Evolutionary conservation across 176 grass and related monocot genomes (phyloP).

Genomic region (Avena atlantica): DNA sequence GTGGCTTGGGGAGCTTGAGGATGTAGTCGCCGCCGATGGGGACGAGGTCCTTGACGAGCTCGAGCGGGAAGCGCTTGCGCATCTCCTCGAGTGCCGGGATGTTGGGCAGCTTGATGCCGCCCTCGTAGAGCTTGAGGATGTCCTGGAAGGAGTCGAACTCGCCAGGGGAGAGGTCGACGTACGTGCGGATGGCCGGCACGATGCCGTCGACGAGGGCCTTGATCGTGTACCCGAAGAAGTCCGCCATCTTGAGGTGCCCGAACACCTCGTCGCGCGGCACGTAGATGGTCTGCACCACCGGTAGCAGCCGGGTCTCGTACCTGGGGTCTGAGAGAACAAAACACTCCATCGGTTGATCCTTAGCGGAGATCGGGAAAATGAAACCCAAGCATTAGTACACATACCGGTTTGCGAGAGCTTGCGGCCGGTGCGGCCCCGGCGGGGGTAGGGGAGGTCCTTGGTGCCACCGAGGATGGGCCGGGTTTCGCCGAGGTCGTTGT

Average conservation of each 20-base stretch:
- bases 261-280: conserved; percentile 28
- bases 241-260: background rate
- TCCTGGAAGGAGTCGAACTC: no score
- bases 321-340: background rate
- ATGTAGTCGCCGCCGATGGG: no score
- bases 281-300: background rate
- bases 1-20: no score
- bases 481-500: conserved; percentile 36
- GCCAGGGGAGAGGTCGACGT: no score
- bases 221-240: background rate
- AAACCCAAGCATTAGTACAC: background rate
- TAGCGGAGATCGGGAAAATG: background rate
- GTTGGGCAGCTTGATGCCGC: no score
- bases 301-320: background rate
- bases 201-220: no score
- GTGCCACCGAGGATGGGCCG: conserved; percentile 5
- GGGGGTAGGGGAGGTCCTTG: background rate
- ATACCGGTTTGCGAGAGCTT: conserved; percentile 6
- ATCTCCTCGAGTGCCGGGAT: no score
- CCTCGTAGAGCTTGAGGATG: no score
- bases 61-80: no score
- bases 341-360: background rate
- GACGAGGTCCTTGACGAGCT: no score
- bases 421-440: conserved; percentile 21
- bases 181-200: no score